Evolutionary conservation across 2,329 filamentous ascomycete genomes (phyloP), one percentile per base, ranked within the genome.

Genomic region (Sporothrix protearum): DNA sequence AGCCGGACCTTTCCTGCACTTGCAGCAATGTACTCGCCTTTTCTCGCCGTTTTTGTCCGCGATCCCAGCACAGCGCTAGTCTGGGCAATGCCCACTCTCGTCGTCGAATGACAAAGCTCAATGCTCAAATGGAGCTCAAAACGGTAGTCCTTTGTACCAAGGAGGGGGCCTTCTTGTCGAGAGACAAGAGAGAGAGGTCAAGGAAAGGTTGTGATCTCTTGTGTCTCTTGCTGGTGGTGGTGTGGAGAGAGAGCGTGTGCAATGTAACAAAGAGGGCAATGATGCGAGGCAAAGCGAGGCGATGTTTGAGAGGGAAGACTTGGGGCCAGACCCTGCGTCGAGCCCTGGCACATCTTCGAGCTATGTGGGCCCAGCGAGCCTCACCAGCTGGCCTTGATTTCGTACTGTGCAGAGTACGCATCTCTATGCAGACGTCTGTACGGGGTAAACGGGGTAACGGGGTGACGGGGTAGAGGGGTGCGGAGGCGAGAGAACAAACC

Each of bases 401-500:
- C 42, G 39, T 49, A n/a, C 42, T 47, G 12, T 25, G 49, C 16
- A 49, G 47, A 19, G 47, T 25, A 22, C 12, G 63, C 64, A 22
- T 51, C 19, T 36, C 7, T 3, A 33, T 70, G 55, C n/a, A n/a
- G n/a, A n/a, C 39, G 28, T 39, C 49, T 70, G 68, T 63, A 69
- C 30, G 66, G 55, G 66, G 59, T 28, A 64, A n/a, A 63, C 49
- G 47, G 42, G 42, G 51, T 51, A 68, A 36, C 53, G n/a, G 70
- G 42, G 33, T 57, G 39, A 51, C 33, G 70, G 70, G 61, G 53
- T 55, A 69, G 30, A 45, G 25, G 71, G 47, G 36, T 61, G 45
- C 64, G 53, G 63, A 71, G 30, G 45, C 45, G 45, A 64, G 66
- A 69, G 64, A 71, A 49, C 55, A 69, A 73, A 63, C 22, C 59